Evolutionary conservation across 148 eudicot genomes (phyloP), one percentile per base, ranked within the genome.

Genomic region (Nepenthes mirabilis): DNA sequence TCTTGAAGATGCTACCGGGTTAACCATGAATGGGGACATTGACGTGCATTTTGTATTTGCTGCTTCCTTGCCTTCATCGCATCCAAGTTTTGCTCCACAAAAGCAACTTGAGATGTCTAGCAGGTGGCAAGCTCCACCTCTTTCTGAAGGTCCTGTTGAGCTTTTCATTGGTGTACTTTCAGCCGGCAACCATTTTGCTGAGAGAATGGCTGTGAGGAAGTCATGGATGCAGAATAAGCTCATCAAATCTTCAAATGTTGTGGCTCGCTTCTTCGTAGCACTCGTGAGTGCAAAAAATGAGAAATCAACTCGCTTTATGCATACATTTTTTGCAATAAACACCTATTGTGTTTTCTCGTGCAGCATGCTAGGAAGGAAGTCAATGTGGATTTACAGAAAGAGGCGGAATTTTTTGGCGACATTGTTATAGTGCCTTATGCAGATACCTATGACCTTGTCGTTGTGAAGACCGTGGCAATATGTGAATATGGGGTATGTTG

Each of bases 1-100:
- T 3, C 86, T 90, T 3, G 97, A 90, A 69, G 97, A 90, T 72
- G 97, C 97, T n/a, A 90, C 97, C 14, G 97, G 97, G n/a, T 62
- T 90, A 64, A 74, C 78, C 36, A 67, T 86, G 59, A 76, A 65
- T 9, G 97, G 97, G 13, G 97, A 90, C 51, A 60, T 90, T 59
- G 91, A 84, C 56, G 81, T 82, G 54, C 88, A 84, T 70, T 82
- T 88, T 37, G 53, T 90, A 36, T 77, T 79, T 74, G 88, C 90
- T 47, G 97, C 88, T 58, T 80, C 97, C 34, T 84, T 90, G 64
- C 97, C 97, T 55, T 75, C 86, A 14, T 68, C 91, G 45, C 97
- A 90, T 73, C 88, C 95, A 51, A 90, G 88, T 76, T 86, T 62
- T 72, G 84, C 85, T 48, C 95, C 90, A 2, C 88, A 90, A 61